Evolutionary conservation across 164 flowering plant species (phyloP).

Genomic region (Nelumbo lutea): DNA sequence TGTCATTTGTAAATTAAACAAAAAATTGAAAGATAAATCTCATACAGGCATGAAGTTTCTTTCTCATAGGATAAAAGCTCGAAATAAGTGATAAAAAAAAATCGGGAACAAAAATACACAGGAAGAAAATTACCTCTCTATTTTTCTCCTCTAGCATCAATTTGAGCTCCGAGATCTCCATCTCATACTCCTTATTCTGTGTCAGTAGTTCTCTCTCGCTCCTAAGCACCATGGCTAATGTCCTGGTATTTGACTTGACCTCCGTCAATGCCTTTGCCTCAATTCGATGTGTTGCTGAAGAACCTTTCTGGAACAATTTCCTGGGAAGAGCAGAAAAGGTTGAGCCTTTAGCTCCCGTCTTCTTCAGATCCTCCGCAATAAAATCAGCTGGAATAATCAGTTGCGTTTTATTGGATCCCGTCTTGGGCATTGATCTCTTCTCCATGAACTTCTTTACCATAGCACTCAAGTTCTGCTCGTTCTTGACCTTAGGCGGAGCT

Average conservation of each 20-base stretch:
- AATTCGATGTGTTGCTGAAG: slow-evolving; percentile 1
- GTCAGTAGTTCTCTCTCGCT: slow-evolving; percentile 92
- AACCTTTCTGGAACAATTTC: slow-evolving; percentile 67
- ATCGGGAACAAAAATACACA: neutral
- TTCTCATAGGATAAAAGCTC: too few relatives aligned
- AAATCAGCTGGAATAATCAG: slow-evolving; percentile 53
- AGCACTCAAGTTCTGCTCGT: slow-evolving; percentile 38
- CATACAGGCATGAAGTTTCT: too few relatives aligned
- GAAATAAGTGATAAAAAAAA: too few relatives aligned
- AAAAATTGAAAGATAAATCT: too few relatives aligned
- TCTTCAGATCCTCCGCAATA: slow-evolving; percentile 71
- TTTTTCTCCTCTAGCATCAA: slow-evolving; percentile 49
- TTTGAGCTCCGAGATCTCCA: slow-evolving; percentile 55
- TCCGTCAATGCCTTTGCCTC: slow-evolving; percentile 69
- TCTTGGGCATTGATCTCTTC: slow-evolving; percentile 33
- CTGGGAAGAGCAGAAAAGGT: slow-evolving; percentile 39
- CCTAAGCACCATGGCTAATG: slow-evolving; percentile 84
- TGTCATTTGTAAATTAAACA: too few relatives aligned
- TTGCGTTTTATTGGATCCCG: slow-evolving; percentile 12
- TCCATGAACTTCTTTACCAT: slow-evolving; percentile 85
- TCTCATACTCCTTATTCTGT: slow-evolving; percentile 63
- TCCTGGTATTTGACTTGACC: slow-evolving; percentile 79
- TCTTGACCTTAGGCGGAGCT: slow-evolving; percentile 20
- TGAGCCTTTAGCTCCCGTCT: slow-evolving; percentile 46
- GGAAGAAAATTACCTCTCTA: slow-evolving; percentile 38